Base-by-base conservation (phyloP, 306 rosid genomes). In the Cucurbita argyrosperma region DNA sequence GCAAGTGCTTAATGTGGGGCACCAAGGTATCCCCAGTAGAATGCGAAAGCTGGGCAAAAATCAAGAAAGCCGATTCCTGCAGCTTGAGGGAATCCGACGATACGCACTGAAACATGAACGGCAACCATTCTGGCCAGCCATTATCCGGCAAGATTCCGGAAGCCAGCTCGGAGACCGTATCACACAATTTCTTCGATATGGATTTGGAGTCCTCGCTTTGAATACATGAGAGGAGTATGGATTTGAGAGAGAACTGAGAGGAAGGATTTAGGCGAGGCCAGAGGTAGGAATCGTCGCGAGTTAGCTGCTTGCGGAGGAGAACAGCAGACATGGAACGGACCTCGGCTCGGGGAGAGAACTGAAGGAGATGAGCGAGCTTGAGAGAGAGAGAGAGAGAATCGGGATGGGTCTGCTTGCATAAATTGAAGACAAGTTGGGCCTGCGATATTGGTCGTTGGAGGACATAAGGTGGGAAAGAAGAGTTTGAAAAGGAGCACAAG, bases 311-410 rank as follows among this genome's bases (percentile, higher is more conserved):
- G 7, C 98, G 85, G 76, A 94, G 96, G 72, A 94, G 96, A 61
- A 94, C 87, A 37, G 98, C 98, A 37, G 98, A 88, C 98, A 94
- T 91, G 68, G 97, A 97, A 0, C 98, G 97, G 0, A 83, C 92
- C 85, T 94, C 98, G 1, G 74, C 78, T 46, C 79, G 90, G 1
- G 88, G 90, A 3, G 92, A 90, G 49, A 82, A 88, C 64, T 90
- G 93, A 26, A 93, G 97, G 19, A 93, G 88, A 66, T 90, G 96
- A 0, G 94, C 98, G 9, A 93, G 97, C 46, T 93, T 93, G 40
- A 93, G 78, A 8, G 90, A 26, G 26, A 26, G 26, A 26, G 26
- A 26, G 26, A 93, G 86, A 4, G 88, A 83, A 55, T 93, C 89
- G 2, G 98, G 98, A 83, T 93, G 88, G 82, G 89, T 90, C 81